Base-by-base conservation (phyloP, 257 asterid genomes). In the Plectranthus barbatus region DNA sequence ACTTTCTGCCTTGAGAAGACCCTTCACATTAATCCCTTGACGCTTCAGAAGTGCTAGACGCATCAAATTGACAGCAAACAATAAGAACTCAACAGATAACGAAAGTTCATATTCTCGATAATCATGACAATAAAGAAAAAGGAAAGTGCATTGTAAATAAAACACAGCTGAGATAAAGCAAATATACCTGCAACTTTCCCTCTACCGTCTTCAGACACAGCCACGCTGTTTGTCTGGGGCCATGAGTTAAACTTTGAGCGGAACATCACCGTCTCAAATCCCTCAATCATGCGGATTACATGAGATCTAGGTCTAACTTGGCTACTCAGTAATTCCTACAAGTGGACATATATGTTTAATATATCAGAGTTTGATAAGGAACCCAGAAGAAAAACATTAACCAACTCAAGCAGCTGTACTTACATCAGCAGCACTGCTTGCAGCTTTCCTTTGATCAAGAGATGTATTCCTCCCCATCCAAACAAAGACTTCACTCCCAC, bases 401-500 rank as follows among this genome's bases (percentile, higher is more conserved):
- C 69, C 40, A 57, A 63, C 29, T 19, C 58, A 53, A 70, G 80
- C 55, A 75, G 72, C 56, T 48, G 77, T 23, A 40, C 80, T 79
- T 83, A 94, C 99, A 79, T 94, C 96, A 66, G 83, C 86, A 56
- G 87, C 80, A 62, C 76, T 83, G 63, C 86, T 80, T 64, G 99
- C 95, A 87, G 83, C 81, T 87, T 94, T 94, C 62, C 99, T 83
- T 78, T 76, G 83, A 72, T 84, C 86, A 60, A 94, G 95, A 72
- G 97, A 77, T 73, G 96, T 87, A 75, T 53, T 84, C 82, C 99
- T 86, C 55, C 99, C 99, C 87, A 80, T 86, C 99, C 99, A 94
- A 72, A 87, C 83, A 67, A 86, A 94, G 67, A 83, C 79, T 69
- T 94, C 95, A 19, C n/a, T 50, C 50, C 95, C 97, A 26, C 95